phyloP scores from a whole-genome alignment of 2,329 filamentous ascomycete genomes.

The Bertia moriformis region DNA sequence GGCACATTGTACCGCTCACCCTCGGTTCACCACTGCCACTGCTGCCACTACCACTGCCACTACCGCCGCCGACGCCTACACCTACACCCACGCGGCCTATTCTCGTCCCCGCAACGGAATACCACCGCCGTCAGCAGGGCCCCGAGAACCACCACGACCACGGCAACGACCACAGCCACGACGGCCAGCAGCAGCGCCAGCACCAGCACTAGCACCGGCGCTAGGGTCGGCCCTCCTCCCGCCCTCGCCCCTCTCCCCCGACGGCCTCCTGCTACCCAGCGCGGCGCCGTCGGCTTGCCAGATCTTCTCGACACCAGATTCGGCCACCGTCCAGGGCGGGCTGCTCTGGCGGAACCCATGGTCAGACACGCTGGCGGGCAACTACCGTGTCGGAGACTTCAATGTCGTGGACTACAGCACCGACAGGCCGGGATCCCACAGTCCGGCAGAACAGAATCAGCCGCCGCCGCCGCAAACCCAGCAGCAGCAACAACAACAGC shows the following conservation, averaged over 20 bases:
- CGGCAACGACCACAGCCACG: neutral
- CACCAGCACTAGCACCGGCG: no score
- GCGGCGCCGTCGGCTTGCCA: conserved; percentile 24
- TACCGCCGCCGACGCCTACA: no score
- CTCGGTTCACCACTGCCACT: no score
- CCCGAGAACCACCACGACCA: no score
- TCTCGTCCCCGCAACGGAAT: no score
- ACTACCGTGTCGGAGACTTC: conserved; percentile 61
- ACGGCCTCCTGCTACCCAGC: conserved; percentile 40
- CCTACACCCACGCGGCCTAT: no score
- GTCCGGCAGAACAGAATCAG: conserved; percentile 49
- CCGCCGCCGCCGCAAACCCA: conserved; percentile 43
- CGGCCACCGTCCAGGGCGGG: conserved; percentile 60
- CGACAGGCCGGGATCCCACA: conserved; percentile 41
- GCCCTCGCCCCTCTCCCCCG: conserved; percentile 15
- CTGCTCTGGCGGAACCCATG: conserved; percentile 68
- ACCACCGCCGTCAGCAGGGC: no score
- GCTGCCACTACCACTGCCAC: no score
- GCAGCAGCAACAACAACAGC: neutral
- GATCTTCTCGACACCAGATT: conserved; percentile 46
- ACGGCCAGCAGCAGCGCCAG: no score
- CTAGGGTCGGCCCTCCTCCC: conserved; percentile 3
- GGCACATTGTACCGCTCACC: no score
- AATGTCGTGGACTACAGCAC: conserved; percentile 63
- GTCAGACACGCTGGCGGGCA: conserved; percentile 58